Base-by-base conservation (phyloP, 495 filamentous ascomycete species). In the Podospora fimiseda region DNA sequence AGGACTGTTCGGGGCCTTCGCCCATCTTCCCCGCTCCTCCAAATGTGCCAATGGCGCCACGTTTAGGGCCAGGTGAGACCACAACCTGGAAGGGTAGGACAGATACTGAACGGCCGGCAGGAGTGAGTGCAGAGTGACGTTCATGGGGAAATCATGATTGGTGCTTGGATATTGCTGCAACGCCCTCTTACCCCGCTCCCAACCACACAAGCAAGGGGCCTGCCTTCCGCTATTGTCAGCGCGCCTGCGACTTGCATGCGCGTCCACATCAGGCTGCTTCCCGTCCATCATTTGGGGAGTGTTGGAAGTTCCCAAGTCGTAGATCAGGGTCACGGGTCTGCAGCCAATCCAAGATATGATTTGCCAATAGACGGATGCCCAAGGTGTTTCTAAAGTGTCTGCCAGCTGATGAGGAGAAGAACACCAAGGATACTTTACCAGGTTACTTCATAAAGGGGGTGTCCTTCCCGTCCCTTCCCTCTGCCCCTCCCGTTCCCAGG, bases 151-250 rank as follows among this genome's bases (percentile, higher is more conserved):
- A 11, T 20, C 19, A 37, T 68, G 65, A 68, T 64, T 68, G 65
- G 63, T 52, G 58, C 55, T 58, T 57, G 63, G 27, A 51, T 53
- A 50, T 60, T 56, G 44, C 54, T 62, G 51, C 52, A 51, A 52
- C 56, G 50, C 16, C 39, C 8, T 18, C 20, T 60, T 68, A 68
- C 65, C 65, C 65, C 65, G 65, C 65, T 62, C 58, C 57, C 52
- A 15, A 58, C 27, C 54, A 55, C 48, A 20, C 48, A 18, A 23
- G 27, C n/a, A 36, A 22, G 24, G 33, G 24, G 24, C 41, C 51
- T 24, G 19, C 48, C 39, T 51, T 30, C 48, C 42, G 20, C 27
- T 33, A 30, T 46, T 18, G 24, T 33, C 27, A 33, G 27, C 5
- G 27, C 27, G 27, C 27, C 11, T 33, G 27, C 27, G 5, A 6